Percentiles rank a stretch among this genome's conserved stretches.
phyloP scores from a whole-genome alignment of 805 yeast genomes.

The Myxozyma mucilagina region DNA sequence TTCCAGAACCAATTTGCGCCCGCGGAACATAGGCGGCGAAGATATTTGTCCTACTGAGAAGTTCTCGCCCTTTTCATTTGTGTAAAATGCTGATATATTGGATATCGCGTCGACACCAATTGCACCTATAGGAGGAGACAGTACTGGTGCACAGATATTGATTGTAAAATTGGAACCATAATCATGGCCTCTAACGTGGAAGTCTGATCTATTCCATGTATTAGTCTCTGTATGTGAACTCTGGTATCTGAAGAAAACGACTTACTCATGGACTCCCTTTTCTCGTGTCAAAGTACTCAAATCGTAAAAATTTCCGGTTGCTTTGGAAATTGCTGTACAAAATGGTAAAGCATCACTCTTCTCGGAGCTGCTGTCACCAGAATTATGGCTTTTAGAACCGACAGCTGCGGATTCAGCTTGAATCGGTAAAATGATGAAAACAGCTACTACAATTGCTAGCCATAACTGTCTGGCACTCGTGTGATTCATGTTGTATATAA shows the following conservation, averaged over 20 bases:
- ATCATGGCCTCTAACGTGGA: conserved; percentile 72
- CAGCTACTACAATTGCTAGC: neutral
- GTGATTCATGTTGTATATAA: neutral
- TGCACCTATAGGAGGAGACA: conserved; percentile 41
- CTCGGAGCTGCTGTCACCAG: neutral
- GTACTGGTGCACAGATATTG: conserved; percentile 67
- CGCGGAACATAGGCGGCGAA: conserved; percentile 64
- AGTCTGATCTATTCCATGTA: conserved; percentile 44
- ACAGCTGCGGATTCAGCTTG: conserved; percentile 3
- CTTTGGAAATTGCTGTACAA: conserved; percentile 39
- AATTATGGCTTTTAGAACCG: neutral
- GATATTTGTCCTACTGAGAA: conserved; percentile 55
- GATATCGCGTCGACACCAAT: conserved; percentile 38
- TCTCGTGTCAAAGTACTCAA: conserved; percentile 43
- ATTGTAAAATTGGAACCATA: conserved; percentile 70
- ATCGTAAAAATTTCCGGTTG: conserved; percentile 47
- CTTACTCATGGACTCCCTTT: conserved; percentile 36
- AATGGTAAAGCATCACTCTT: conserved; percentile 7
- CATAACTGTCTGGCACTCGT: neutral
- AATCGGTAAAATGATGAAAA: neutral
- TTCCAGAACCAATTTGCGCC: conserved; percentile 66
- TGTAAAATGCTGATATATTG: conserved; percentile 59
- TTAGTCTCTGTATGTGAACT: no score
- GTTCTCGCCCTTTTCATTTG: conserved; percentile 47
- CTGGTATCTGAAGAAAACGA: neutral